Conservation (phyloP, 495 filamentous ascomycete species). For the Lasiosphaeris hirsuta region DNA sequence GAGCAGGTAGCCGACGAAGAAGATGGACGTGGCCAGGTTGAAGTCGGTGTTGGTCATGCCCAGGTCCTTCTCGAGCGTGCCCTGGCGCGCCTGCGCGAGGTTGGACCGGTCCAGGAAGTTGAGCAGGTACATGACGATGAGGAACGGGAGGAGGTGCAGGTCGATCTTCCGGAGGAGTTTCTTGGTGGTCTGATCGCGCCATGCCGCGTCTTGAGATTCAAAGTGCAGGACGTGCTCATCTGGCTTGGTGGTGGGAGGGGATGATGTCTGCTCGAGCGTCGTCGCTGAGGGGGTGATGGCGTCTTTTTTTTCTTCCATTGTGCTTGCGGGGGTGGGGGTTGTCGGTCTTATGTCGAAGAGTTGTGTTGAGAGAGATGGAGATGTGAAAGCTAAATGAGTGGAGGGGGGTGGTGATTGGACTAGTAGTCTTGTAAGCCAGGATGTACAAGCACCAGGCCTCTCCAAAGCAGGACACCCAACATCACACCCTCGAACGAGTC, state of each 20-base stretch:
- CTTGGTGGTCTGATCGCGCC: conserved; percentile 23
- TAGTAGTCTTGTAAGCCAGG: no score
- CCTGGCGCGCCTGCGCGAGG: conserved; percentile 41
- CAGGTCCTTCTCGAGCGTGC: conserved; percentile 44
- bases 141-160: conserved; percentile 37
- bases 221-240: conserved; percentile 20
- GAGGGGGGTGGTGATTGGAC: no score
- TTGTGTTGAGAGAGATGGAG: neutral
- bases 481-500: neutral
- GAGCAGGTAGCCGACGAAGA: conserved; percentile 55
- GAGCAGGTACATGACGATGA: conserved; percentile 44
- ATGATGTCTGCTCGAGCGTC: neutral
- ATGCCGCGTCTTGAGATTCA: conserved; percentile 21
- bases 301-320: neutral
- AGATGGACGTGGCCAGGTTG: conserved; percentile 55
- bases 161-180: conserved; percentile 40
- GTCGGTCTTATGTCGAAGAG: neutral
- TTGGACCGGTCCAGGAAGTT: conserved; percentile 48
- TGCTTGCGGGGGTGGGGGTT: neutral
- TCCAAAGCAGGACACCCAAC: neutral
- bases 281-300: neutral
- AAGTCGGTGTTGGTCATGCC: conserved; percentile 45
- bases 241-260: neutral
- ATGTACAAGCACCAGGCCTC: no score
- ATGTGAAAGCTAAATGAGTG: no score